Conservation (phyloP, 108 stramenopile species). For the Conticribra guillardii region DNA sequence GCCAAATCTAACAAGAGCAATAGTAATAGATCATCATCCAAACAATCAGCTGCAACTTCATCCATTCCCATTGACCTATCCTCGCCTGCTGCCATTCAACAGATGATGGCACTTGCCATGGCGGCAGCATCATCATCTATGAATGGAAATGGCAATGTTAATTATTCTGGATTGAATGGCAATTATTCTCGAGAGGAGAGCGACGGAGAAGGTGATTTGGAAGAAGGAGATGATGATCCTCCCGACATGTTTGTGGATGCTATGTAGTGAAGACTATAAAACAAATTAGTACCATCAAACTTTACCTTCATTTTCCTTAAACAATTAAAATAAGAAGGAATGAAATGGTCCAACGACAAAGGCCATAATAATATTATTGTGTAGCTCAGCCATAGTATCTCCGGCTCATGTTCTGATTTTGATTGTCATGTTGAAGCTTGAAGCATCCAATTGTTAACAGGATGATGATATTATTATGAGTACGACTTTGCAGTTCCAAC, state of each 20-base stretch:
- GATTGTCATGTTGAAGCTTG: no score
- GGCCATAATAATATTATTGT: no score
- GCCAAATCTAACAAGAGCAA: neutral
- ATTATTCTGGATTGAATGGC: no score
- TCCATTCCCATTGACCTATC: neutral
- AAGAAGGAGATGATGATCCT: conserved; percentile 28
- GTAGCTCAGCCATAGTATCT: no score
- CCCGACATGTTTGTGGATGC: conserved; percentile 33
- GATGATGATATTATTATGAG: no score
- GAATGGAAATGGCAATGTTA: neutral
- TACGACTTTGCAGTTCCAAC: no score
- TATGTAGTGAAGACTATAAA: neutral
- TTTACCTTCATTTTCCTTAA: no score
- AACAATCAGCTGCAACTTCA: neutral
- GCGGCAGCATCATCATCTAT: conserved; percentile 29
- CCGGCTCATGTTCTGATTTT: no score
- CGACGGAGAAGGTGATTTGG: neutral
- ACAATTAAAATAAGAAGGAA: no score
- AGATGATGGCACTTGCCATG: conserved; percentile 31
- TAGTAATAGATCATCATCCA: neutral
- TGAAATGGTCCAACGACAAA: no score
- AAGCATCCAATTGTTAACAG: no score
- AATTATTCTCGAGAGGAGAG: no score
- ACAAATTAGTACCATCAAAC: neutral
- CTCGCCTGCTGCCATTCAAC: conserved; percentile 27